phyloP scores from a whole-genome alignment of 257 asterid species.

The Penstemon barbatus region DNA sequence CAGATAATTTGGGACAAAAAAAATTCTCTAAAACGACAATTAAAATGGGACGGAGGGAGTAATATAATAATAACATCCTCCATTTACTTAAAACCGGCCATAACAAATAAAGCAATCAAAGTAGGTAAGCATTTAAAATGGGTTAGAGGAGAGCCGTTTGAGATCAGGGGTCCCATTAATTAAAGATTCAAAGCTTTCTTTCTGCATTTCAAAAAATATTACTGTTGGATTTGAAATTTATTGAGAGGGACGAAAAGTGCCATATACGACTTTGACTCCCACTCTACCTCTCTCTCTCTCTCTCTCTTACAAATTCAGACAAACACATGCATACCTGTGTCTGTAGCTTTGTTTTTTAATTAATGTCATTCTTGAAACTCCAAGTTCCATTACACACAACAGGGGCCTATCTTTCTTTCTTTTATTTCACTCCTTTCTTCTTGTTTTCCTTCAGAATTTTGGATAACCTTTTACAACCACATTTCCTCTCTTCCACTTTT shows the following conservation, averaged over 20 bases:
- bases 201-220: constrained; percentile 47
- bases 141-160: constrained; percentile 61
- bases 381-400: constrained; percentile 30
- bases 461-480: constrained; percentile 22
- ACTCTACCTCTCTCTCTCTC: constrained; percentile 24
- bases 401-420: constrained; percentile 53
- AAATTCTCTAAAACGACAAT: too few species aligned
- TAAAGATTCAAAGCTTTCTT: constrained; percentile 21
- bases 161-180: constrained; percentile 43
- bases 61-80: too few species aligned
- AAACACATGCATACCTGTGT: constrained; percentile 37
- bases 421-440: constrained; percentile 29
- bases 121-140: neutral
- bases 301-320: constrained; percentile 28
- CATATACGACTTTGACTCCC: constrained; percentile 33
- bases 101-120: neutral
- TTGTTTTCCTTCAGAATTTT: constrained; percentile 34
- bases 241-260: constrained; percentile 58
- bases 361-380: constrained; percentile 57
- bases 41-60: too few species aligned
- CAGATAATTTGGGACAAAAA: too few species aligned
- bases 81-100: too few species aligned
- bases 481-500: constrained; percentile 12
- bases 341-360: constrained; percentile 42
- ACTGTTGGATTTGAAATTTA: constrained; percentile 59